Evolutionary conservation across 2,329 filamentous ascomycete species (phyloP).

Genomic region (Penicillium sp.): DNA sequence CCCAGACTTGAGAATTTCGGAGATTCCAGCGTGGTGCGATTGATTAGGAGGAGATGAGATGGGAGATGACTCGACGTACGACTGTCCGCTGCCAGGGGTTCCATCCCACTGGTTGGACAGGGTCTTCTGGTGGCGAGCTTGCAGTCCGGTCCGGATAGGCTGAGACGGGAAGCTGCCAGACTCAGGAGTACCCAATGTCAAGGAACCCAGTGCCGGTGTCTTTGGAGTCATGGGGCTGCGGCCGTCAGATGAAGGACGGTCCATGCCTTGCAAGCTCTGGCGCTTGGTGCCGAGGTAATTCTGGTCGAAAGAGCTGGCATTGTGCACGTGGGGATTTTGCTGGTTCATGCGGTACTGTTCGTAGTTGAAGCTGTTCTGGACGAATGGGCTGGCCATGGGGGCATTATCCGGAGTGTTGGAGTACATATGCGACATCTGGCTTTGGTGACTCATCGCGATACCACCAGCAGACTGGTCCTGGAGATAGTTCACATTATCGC

Average conservation of each 20-base stretch:
- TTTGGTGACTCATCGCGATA: conserved; percentile 55
- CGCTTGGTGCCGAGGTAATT: conserved; percentile 54
- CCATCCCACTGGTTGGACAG: conserved; percentile 84
- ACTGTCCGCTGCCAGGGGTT: conserved; percentile 72
- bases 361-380: conserved; percentile 64
- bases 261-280: conserved; percentile 55
- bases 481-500: conserved; percentile 31
- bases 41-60: conserved; percentile 64
- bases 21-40: conserved; percentile 62
- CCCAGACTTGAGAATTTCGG: conserved; percentile 73
- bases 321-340: conserved; percentile 30
- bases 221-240: conserved; percentile 79
- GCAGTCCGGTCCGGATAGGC: conserved; percentile 61
- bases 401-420: conserved; percentile 87
- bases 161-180: conserved; percentile 65
- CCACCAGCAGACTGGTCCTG: conserved; percentile 48
- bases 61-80: conserved; percentile 71
- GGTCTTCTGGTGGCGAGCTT: conserved; percentile 65
- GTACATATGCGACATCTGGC: conserved; percentile 64
- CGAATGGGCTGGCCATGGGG: conserved; percentile 83
- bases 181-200: conserved; percentile 64
- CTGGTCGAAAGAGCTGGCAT: conserved; percentile 43
- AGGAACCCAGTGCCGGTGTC: conserved; percentile 63
- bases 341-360: conserved; percentile 62
- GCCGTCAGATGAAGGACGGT: conserved; percentile 64